Base-by-base conservation (phyloP, 2,329 filamentous ascomycete species). In the Didymella pomorum region DNA sequence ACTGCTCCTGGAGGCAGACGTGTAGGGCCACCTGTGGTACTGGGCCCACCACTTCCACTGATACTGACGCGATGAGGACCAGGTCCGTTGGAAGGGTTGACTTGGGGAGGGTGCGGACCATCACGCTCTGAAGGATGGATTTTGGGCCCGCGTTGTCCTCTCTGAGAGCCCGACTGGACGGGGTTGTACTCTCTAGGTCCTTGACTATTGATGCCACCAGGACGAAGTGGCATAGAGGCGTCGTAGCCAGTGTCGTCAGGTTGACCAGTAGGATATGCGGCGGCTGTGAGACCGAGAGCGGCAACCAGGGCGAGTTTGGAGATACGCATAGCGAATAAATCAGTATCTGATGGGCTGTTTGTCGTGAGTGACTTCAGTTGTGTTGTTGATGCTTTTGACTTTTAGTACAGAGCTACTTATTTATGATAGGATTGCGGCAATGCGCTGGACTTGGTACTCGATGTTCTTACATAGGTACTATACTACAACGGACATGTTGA, bases 201-300 rank as follows among this genome's bases (percentile, higher is more conserved):
- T 5, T 20, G 39, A 4, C 12, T 21, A 11, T 11, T 42, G 14
- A 23, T 39, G 31, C 21, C 25, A 11, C 23, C 35, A 29, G 47
- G 6, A n/a, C 11, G n/a, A 21, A 28, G 47, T 10, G 47, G 11
- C 25, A 20, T 50, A 8, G 23, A 28, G 31, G 31, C 31, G 16
- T 35, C 31, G 31, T n/a, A 35, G 7, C 11, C n/a, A n/a, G 16
- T 41, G 39, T 52, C 39, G 20, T 33, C 49, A 2, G 16, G 26
- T 16, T 20, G 16, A 21, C 39, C 20, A 14, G 26, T 6, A 6
- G 49, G 49, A 6, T 43, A 43, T 11, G 49, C 49, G 10, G 26
- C 16, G 20, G 39, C 49, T 44, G 49, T 52, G n/a, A 44, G 37
- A 18, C 49, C 20, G 39, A 52, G 37, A 25, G 49, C 49, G 3